Evolutionary conservation across 164 flowering plant species (phyloP), one percentile per base, ranked within the genome.

Genomic region (Houttuynia cordata): DNA sequence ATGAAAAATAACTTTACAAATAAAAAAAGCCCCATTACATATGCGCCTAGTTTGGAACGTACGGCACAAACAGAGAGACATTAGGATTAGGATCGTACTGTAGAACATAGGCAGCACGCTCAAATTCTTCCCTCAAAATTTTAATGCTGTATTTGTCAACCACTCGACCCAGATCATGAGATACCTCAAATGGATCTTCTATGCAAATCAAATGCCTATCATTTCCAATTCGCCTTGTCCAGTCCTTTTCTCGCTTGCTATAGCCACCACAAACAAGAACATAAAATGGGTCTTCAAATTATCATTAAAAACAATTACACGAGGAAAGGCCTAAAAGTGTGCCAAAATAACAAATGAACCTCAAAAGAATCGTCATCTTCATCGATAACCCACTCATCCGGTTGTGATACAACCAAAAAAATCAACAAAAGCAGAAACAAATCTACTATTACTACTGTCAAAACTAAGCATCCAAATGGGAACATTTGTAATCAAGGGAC

Each of bases 151-250:
- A 60, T 73, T 80, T 90, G 71, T 93, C 99, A 19, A 93, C 99
- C 30, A 90, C 96, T 52, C 99, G 76, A 51, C 99, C 97, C 61
- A 93, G 83, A 72, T 93, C 97, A 71, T 93, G 99, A 0, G 87
- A 75, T 56, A 54, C 67, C 75, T 91, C 89, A 61, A 94, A 88
- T 1, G 97, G 96, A 69, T 94, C 97, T 70, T 94, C 99, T 67
- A 90, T 91, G 87, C 96, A 91, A 68, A 88, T 91, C 70, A 94
- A 68, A 76, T 94, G 99, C 0, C 96, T 82, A 60, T 90, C 97
- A 60, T 87, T 91, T 18, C 97, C 96, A 45, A 86, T 61, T 69
- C 97, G 78, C 64, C 91, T 83, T 21, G 97, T 94, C 99, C 96
- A 94, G 61, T 90, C 95, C 67, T 94, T 94, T 3, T 58, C 80